These are phyloP conservation scores for Karstenula rhodostoma DNA, from an alignment of 2,329 filamentous ascomycete species.

Conservation along the genomic window DNA sequence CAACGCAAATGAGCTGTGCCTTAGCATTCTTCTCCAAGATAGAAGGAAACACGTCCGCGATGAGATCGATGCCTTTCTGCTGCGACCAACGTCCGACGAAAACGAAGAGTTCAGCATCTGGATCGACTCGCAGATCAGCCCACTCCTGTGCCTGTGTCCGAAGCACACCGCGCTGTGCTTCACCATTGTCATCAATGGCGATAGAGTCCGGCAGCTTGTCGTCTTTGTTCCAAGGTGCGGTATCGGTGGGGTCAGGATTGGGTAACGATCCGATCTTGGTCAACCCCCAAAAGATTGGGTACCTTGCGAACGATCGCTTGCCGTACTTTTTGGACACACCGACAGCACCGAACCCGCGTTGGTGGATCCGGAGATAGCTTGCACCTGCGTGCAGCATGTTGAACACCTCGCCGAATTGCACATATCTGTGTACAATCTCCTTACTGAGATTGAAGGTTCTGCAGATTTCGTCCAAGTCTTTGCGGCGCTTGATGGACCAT, in stretches of 20 bases:
- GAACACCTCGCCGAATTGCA: slow-evolving; percentile 74
- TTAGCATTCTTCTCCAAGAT: slow-evolving; percentile 68
- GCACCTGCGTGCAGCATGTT: slow-evolving; percentile 73
- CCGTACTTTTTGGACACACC: slow-evolving; percentile 75
- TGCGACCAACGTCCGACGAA: slow-evolving; percentile 75
- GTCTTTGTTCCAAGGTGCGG: slow-evolving; percentile 66
- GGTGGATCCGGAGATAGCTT: slow-evolving; percentile 71
- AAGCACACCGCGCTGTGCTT: slow-evolving; percentile 61
- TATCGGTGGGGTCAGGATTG: slow-evolving; percentile 72
- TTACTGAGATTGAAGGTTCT: slow-evolving; percentile 69
- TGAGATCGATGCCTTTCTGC: slow-evolving; percentile 74
- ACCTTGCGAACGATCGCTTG: slow-evolving; percentile 70
- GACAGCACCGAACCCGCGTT: slow-evolving; percentile 73
- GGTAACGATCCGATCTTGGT: slow-evolving; percentile 67
- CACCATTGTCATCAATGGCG: slow-evolving; percentile 62
- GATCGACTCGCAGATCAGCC: slow-evolving; percentile 69
- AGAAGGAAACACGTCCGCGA: slow-evolving; percentile 71
- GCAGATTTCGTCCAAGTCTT: slow-evolving; percentile 70
- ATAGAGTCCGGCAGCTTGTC: slow-evolving; percentile 60
- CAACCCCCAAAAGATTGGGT: slow-evolving; percentile 74
- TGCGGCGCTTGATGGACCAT: slow-evolving; percentile 71
- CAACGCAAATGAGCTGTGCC: slow-evolving; percentile 69
- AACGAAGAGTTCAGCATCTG: slow-evolving; percentile 69
- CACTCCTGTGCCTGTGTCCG: slow-evolving; percentile 71
- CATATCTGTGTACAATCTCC: slow-evolving; percentile 66